These are phyloP conservation scores for Cordyceps farinosa DNA, from an alignment of 2,329 filamentous ascomycete species.

Conservation along the genomic window DNA sequence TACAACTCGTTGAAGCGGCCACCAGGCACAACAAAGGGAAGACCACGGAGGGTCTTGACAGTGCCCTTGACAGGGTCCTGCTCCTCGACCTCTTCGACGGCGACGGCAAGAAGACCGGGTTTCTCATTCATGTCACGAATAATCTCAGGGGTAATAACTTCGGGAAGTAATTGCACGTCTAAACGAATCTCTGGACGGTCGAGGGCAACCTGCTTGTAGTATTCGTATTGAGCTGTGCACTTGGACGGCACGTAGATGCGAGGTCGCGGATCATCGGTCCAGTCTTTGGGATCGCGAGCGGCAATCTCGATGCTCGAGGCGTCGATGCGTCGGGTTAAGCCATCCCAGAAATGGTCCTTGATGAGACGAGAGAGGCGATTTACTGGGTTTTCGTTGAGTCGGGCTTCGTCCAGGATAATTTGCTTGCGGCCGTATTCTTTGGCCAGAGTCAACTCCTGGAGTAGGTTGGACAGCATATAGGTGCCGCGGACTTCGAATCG, in stretches of 20 bases:
- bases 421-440: slow-evolving; percentile 86
- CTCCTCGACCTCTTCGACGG: slow-evolving; percentile 74
- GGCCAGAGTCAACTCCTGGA: slow-evolving; percentile 91
- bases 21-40: slow-evolving; percentile 96
- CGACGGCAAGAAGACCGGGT: slow-evolving; percentile 84
- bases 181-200: slow-evolving; percentile 79
- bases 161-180: slow-evolving; percentile 77
- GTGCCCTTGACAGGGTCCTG: slow-evolving; percentile 48
- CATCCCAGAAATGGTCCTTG: slow-evolving; percentile 87
- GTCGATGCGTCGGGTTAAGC: slow-evolving; percentile 85
- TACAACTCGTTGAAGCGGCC: slow-evolving; percentile 98
- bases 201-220: slow-evolving; percentile 77
- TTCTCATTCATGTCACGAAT: slow-evolving; percentile 81
- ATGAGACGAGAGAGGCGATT: slow-evolving; percentile 83
- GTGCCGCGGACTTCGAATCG: slow-evolving; percentile 89
- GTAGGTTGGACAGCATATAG: slow-evolving; percentile 93
- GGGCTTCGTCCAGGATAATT: slow-evolving; percentile 85
- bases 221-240: slow-evolving; percentile 82
- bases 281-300: slow-evolving; percentile 89
- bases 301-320: slow-evolving; percentile 82
- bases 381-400: slow-evolving; percentile 93
- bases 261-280: slow-evolving; percentile 83
- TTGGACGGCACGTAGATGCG: slow-evolving; percentile 86
- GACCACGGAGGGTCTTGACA: slow-evolving; percentile 67
- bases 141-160: slow-evolving; percentile 74